Conservation (phyloP, 768 basidiomycete species). For the Boletus subcaerulescens region DNA sequence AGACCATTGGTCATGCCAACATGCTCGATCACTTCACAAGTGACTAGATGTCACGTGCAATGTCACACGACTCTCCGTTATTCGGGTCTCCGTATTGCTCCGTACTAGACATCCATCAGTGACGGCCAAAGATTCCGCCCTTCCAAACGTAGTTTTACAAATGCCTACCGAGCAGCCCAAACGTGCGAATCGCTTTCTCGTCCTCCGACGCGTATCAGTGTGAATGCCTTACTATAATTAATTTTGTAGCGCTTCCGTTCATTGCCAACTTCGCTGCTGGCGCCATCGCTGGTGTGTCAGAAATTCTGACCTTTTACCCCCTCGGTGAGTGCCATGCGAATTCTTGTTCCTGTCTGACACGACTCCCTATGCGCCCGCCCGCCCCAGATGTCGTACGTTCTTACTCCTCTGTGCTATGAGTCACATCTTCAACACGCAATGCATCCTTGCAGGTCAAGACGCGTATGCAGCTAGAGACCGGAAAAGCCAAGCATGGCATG, state of each 20-base stretch:
- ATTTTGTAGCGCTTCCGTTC: slow-evolving; percentile 69
- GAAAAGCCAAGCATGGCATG: slow-evolving; percentile 71
- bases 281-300: slow-evolving; percentile 90
- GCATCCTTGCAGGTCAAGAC: slow-evolving; percentile 77
- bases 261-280: slow-evolving; percentile 90
- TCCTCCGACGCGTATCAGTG: background rate
- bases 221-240: slow-evolving; percentile 6
- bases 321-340: slow-evolving; percentile 56
- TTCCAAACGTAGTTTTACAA: background rate
- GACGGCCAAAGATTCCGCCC: background rate
- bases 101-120: background rate
- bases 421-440: slow-evolving; percentile 3
- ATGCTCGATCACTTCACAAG: background rate
- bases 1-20: slow-evolving; percentile 54
- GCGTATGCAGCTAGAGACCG: slow-evolving; percentile 94
- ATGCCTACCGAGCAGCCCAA: slow-evolving; percentile 34
- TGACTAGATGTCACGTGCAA: slow-evolving; percentile 13
- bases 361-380: slow-evolving; percentile 1
- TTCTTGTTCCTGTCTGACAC: background rate
- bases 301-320: slow-evolving; percentile 84
- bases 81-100: background rate
- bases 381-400: slow-evolving; percentile 78
- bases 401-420: background rate
- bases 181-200: slow-evolving; percentile 18
- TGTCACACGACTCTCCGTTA: background rate